Percentiles rank a stretch among this genome's conserved stretches.
Conservation (phyloP, 495 filamentous ascomycete species). For the Cryomyces minteri region DNA sequence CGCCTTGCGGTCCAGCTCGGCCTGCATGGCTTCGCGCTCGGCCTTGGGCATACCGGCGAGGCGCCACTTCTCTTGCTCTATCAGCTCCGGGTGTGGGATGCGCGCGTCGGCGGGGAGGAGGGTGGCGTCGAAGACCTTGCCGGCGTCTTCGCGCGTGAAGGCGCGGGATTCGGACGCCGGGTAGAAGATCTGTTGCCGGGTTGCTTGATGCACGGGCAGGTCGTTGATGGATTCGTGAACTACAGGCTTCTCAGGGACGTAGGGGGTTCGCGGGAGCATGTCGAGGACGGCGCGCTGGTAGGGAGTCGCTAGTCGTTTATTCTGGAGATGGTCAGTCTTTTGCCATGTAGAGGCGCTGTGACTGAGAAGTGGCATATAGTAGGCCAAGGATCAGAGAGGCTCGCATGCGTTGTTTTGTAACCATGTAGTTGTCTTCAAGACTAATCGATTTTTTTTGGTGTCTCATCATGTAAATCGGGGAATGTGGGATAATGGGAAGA, state of each 20-base stretch:
- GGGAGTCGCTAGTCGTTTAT: slow-evolving; percentile 53
- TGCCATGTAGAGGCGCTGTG: neutral
- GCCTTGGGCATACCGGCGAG: slow-evolving; percentile 24
- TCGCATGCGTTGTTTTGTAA: slow-evolving; percentile 17
- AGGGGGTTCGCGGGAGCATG: slow-evolving; percentile 52
- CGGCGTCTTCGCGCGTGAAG: slow-evolving; percentile 82
- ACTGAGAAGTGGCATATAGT: neutral
- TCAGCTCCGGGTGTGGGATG: slow-evolving; percentile 76
- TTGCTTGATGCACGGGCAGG: slow-evolving; percentile 62
- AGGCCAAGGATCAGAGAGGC: neutral
- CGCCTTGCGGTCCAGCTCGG: slow-evolving; percentile 8
- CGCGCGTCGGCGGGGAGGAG: slow-evolving; percentile 71
- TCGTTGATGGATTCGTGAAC: slow-evolving; percentile 81
- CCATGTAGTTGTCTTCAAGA: slow-evolving; percentile 82
- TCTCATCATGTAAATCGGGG: slow-evolving; percentile 41
- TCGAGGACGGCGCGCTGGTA: slow-evolving; percentile 56
- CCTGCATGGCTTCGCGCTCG: slow-evolving; percentile 21
- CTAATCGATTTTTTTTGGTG: slow-evolving; percentile 75
- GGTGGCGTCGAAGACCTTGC: slow-evolving; percentile 53
- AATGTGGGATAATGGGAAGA: slow-evolving; percentile 11
- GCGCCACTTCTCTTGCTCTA: slow-evolving; percentile 38
- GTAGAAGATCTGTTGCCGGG: slow-evolving; percentile 71
- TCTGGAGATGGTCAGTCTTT: slow-evolving; percentile 26
- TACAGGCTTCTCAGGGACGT: slow-evolving; percentile 9
- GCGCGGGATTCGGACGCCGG: slow-evolving; percentile 76